These are phyloP conservation scores for Citrus mangshanensis DNA, from an alignment of 345 rosid species.

Conservation along the genomic window DNA sequence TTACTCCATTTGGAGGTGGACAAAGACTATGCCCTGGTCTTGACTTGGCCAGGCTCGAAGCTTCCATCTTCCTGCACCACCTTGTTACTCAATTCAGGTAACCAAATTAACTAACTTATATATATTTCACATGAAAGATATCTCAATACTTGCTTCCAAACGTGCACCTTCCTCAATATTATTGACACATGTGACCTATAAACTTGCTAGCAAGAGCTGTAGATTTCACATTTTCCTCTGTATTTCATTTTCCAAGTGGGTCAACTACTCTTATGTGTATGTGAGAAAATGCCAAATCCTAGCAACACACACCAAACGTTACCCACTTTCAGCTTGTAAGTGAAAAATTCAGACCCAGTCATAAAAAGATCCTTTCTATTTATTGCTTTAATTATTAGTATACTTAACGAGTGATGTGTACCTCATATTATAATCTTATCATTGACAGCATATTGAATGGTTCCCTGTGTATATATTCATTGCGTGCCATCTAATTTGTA, in stretches of 20 bases:
- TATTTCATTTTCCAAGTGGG: neutral
- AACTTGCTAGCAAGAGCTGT: neutral
- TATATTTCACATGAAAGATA: too few relatives aligned
- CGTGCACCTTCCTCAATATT: neutral
- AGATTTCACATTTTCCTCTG: neutral
- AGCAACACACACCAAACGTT: neutral
- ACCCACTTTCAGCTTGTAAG: neutral
- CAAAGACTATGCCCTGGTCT: slow-evolving; percentile 94
- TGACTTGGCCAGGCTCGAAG: slow-evolving; percentile 91
- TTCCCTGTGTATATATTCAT: neutral
- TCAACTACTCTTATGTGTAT: neutral
- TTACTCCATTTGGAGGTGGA: slow-evolving; percentile 98
- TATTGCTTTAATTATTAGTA: neutral
- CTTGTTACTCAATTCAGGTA: slow-evolving; percentile 90
- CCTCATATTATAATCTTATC: too few relatives aligned
- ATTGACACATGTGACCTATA: neutral
- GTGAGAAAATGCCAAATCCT: neutral
- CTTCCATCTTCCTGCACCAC: slow-evolving; percentile 83
- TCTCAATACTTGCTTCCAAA: too few relatives aligned
- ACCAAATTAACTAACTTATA: neutral
- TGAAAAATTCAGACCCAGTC: neutral
- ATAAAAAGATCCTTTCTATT: neutral
- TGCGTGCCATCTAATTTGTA: neutral
- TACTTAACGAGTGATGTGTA: too few relatives aligned
- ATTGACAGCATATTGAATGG: too few relatives aligned